These are phyloP conservation scores for Coniferiporia sulphurascens DNA, from an alignment of 1,284 basidiomycete genomes.

Conservation along the genomic window DNA sequence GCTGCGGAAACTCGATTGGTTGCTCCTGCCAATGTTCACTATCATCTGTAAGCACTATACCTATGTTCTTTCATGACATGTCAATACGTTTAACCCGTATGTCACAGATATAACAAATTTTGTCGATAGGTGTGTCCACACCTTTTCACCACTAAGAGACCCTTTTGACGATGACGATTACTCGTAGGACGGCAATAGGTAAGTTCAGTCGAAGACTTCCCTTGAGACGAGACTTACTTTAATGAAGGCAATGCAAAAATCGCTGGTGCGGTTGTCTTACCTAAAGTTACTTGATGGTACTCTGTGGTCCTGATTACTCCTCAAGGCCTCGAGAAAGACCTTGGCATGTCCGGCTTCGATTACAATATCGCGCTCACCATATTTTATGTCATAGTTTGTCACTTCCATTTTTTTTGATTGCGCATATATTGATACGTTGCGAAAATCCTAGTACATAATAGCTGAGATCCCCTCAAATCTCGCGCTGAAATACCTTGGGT, in stretches of 20 bases:
- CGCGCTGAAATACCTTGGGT: conserved; percentile 21
- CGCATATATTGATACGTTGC: neutral
- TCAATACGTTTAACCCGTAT: neutral
- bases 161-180: neutral
- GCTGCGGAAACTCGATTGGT: conserved; percentile 34
- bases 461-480: conserved; percentile 23
- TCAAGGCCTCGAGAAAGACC: conserved; percentile 38
- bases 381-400: conserved; percentile 18
- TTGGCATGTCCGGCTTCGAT: conserved; percentile 39
- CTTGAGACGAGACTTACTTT: neutral
- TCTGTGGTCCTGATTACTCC: neutral
- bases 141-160: neutral
- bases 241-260: conserved; percentile 16
- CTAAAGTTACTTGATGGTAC: neutral
- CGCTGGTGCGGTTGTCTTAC: conserved; percentile 6
- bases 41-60: conserved; percentile 33
- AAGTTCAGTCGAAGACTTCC: neutral
- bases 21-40: conserved; percentile 35
- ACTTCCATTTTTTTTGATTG: conserved; percentile 20
- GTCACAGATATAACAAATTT: conserved; percentile 36
- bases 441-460: conserved; percentile 9
- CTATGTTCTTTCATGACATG: neutral
- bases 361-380: conserved; percentile 34
- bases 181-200: conserved; percentile 28
- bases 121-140: conserved; percentile 31